These are phyloP conservation scores for Amanita rubescens DNA, from an alignment of 768 basidiomycete genomes.

Conservation along the genomic window DNA sequence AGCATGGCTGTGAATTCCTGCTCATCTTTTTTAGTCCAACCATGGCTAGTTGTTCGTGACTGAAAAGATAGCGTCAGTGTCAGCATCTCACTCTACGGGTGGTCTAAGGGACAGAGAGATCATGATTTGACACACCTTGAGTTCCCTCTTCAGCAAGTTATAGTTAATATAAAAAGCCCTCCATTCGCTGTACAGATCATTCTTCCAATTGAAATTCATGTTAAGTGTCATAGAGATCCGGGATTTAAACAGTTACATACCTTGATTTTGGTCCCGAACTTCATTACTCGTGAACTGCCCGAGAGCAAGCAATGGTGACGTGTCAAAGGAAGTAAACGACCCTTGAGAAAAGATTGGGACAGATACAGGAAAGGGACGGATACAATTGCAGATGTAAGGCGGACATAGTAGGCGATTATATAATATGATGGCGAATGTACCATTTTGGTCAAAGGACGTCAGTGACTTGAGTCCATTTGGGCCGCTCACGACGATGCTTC, in stretches of 20 bases:
- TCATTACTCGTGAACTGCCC: slow-evolving; percentile 38
- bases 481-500: slow-evolving; percentile 13
- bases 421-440: neutral
- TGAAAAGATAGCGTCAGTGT: slow-evolving; percentile 7
- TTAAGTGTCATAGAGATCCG: neutral
- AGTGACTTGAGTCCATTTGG: neutral
- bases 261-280: slow-evolving; percentile 74
- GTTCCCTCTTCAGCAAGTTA: slow-evolving; percentile 78
- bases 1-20: slow-evolving; percentile 72
- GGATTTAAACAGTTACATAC: slow-evolving; percentile 5
- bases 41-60: slow-evolving; percentile 38
- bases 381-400: too few relatives aligned
- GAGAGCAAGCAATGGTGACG: neutral
- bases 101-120: neutral
- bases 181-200: slow-evolving; percentile 87
- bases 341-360: too few relatives aligned
- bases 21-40: slow-evolving; percentile 79
- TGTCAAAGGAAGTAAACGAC: neutral
- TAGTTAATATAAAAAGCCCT: slow-evolving; percentile 87
- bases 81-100: neutral
- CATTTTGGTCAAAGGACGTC: neutral
- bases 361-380: too few relatives aligned
- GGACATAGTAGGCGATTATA: neutral
- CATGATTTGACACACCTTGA: slow-evolving; percentile 52
- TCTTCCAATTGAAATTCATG: slow-evolving; percentile 31